phyloP scores from a whole-genome alignment of 257 asterid species.

The Gentiana dahurica region DNA sequence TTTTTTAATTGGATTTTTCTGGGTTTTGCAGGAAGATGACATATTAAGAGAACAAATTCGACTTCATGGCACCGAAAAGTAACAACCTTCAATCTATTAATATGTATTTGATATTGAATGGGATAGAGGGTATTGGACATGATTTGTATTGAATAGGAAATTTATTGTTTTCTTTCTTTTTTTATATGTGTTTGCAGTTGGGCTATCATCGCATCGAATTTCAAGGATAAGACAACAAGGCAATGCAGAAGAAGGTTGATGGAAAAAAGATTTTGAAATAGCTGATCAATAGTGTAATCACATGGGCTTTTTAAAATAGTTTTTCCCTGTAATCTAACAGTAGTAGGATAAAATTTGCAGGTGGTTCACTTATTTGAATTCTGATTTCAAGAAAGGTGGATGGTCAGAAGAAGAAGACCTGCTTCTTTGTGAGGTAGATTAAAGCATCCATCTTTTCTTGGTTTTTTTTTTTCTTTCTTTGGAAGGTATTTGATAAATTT shows the following conservation, averaged over 20 bases:
- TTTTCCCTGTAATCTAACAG: constrained; percentile 11
- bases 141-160: constrained; percentile 7
- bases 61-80: constrained; percentile 89
- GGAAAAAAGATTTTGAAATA: constrained; percentile 19
- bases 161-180: constrained; percentile 17
- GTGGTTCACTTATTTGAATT: constrained; percentile 97
- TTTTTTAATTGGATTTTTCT: constrained; percentile 13
- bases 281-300: not conserved
- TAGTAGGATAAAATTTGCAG: constrained; percentile 29
- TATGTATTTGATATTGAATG: not conserved
- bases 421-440: constrained; percentile 85
- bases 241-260: constrained; percentile 97
- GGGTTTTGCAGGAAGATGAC: constrained; percentile 78
- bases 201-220: constrained; percentile 84
- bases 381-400: constrained; percentile 99
- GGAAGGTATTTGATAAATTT: not conserved
- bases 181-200: constrained; percentile 46
- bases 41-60: constrained; percentile 87
- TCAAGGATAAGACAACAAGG: constrained; percentile 92
- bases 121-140: not conserved
- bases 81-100: constrained; percentile 18
- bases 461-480: not conserved
- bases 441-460: constrained; percentile 3
- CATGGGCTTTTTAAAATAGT: constrained; percentile 2
- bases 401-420: constrained; percentile 99